Evolutionary conservation across 2,329 filamentous ascomycete species (phyloP).

Genomic region (Emericellopsis atlantica): DNA sequence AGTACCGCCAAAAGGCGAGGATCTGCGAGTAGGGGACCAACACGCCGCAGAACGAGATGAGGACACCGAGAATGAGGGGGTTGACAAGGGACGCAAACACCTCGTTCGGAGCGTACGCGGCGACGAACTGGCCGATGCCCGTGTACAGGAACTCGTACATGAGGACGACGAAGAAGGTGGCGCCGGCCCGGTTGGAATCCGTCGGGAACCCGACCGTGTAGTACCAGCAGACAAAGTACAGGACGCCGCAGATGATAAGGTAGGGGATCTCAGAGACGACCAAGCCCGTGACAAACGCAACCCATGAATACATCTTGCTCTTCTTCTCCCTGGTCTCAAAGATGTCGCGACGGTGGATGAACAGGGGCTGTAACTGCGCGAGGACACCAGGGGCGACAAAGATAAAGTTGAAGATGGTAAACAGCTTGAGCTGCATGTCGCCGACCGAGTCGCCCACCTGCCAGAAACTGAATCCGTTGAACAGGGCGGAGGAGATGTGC

Average conservation of each 20-base stretch:
- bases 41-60: constrained; percentile 64
- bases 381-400: constrained; percentile 47
- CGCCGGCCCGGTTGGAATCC: constrained; percentile 32
- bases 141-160: constrained; percentile 49
- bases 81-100: constrained; percentile 47
- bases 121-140: constrained; percentile 49
- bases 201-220: constrained; percentile 39
- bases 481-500: constrained; percentile 40
- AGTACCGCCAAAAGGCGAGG: constrained; percentile 54
- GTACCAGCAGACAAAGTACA: constrained; percentile 45
- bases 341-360: constrained; percentile 41
- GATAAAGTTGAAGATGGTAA: constrained; percentile 51
- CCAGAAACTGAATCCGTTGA: constrained; percentile 53
- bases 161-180: constrained; percentile 40
- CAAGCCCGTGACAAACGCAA: constrained; percentile 42
- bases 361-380: constrained; percentile 45
- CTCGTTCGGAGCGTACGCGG: constrained; percentile 48
- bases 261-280: constrained; percentile 35
- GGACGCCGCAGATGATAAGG: constrained; percentile 25
- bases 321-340: constrained; percentile 48
- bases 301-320: constrained; percentile 48
- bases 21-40: constrained; percentile 54
- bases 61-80: constrained; percentile 39
- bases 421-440: constrained; percentile 41
- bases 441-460: constrained; percentile 36